Base-by-base conservation (phyloP, 1,284 basidiomycete genomes). In the Puccinia triticina region DNA sequence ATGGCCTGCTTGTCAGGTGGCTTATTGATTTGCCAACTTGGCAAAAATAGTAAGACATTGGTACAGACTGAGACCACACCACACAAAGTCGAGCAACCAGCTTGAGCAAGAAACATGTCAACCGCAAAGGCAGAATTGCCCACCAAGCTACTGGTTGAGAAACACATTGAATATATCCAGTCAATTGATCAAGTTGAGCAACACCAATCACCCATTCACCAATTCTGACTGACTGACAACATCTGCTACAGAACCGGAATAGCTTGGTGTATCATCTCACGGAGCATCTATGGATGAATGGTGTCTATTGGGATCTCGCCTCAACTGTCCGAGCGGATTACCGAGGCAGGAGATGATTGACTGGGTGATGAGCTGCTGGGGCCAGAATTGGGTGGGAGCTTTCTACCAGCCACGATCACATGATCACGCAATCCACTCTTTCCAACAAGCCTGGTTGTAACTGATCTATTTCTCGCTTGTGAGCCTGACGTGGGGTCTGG, bases 221-320 rank as follows among this genome's bases (percentile, higher is more conserved):
- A 12, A 12, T 12, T 43, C 57, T 59, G n/a, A 48, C 40, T 71
- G n/a, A 40, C 10, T 66, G 64, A 66, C 40, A 34, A 4, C 16
- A 37, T 40, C 32, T 10, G 11, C 18, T 50, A 21, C 26, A 95
- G 94, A 92, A 90, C 87, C 92, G 92, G 84, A 91, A 94, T 89
- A 94, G 95, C 84, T 89, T 96, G n/a, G 90, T 91, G 0, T 99
- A 98, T 88, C 94, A 98, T 87, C 90, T 96, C 66, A 97, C 96
- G 0, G 90, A 95, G 11, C 96, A 99, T 88, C 90, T 99, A 11
- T 93, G 96, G 12, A 90, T 98, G 88, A 99, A 98, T 87, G 96
- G 95, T 11, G 90, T 98, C 23, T 99, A 98, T 88, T 99, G 96
- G 96, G 96, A 94, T 14, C 89, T 96, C 37, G 94, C 93, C 0